A percentile compares a stretch with the other conserved stretches of the same genome.
Conservation (phyloP, 1,284 basidiomycete species). For the Coriolopsis trogii region DNA sequence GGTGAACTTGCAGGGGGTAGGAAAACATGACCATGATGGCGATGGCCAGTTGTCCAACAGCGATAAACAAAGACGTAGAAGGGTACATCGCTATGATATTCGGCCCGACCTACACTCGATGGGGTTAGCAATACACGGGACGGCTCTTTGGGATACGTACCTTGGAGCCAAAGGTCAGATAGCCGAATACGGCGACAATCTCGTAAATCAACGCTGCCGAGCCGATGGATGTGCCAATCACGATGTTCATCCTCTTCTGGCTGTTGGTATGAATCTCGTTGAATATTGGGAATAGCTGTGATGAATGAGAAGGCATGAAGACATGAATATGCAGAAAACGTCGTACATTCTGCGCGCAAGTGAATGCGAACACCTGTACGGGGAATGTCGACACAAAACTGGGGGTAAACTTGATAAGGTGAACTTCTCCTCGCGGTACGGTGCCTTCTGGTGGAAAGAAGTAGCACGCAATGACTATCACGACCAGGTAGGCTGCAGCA, state of each 20-base stretch:
- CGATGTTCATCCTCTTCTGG: constrained; percentile 84
- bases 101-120: constrained; percentile 71
- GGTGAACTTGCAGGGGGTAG: constrained; percentile 93
- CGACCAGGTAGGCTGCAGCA: constrained; percentile 66
- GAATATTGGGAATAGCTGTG: constrained; percentile 87
- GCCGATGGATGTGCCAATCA: constrained; percentile 87
- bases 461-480: constrained; percentile 76
- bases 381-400: constrained; percentile 87
- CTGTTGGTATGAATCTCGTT: constrained; percentile 89
- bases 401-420: constrained; percentile 73
- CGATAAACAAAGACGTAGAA: constrained; percentile 90
- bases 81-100: constrained; percentile 98
- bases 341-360: constrained; percentile 88
- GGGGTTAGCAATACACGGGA: neutral
- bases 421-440: constrained; percentile 63
- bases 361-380: constrained; percentile 95
- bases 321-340: neutral
- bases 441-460: constrained; percentile 70
- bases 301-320: neutral
- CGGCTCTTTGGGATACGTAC: constrained; percentile 38
- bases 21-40: constrained; percentile 89
- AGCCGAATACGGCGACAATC: constrained; percentile 85
- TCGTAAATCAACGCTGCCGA: constrained; percentile 81
- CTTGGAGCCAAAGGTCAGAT: constrained; percentile 92
- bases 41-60: constrained; percentile 92